phyloP scores from a whole-genome alignment of 495 filamentous ascomycete genomes.

The Podospora bellae-mahoneyi region DNA sequence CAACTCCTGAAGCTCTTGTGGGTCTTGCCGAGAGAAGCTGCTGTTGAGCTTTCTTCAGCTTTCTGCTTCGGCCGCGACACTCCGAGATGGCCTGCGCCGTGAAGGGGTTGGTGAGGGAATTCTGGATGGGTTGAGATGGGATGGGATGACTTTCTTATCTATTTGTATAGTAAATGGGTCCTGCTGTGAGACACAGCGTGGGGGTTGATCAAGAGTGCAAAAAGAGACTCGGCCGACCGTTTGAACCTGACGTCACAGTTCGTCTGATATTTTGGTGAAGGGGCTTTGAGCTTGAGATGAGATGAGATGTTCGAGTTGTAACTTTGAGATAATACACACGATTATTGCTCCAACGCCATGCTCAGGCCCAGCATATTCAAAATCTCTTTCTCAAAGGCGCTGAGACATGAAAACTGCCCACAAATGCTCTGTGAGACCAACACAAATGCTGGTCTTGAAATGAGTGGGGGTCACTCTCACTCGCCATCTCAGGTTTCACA shows the following conservation, averaged over 20 bases:
- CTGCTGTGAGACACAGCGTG: background rate
- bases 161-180: background rate
- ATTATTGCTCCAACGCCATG: background rate
- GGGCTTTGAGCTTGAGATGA: background rate
- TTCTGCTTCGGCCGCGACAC: background rate
- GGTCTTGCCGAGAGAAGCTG: background rate
- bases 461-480: background rate
- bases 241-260: background rate
- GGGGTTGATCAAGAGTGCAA: background rate
- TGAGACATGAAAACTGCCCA: background rate
- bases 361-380: background rate
- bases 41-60: background rate
- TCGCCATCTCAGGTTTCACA: background rate
- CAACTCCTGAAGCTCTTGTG: background rate
- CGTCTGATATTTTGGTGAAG: background rate
- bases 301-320: background rate
- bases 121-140: background rate
- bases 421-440: background rate
- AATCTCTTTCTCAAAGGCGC: background rate
- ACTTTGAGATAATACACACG: background rate
- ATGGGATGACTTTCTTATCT: background rate
- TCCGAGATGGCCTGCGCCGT: background rate
- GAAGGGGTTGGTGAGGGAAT: background rate
- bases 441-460: background rate
- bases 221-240: background rate